Evolutionary conservation across 441 rosid genomes (phyloP), one percentile per base, ranked within the genome.

Genomic region (California macrophylla): DNA sequence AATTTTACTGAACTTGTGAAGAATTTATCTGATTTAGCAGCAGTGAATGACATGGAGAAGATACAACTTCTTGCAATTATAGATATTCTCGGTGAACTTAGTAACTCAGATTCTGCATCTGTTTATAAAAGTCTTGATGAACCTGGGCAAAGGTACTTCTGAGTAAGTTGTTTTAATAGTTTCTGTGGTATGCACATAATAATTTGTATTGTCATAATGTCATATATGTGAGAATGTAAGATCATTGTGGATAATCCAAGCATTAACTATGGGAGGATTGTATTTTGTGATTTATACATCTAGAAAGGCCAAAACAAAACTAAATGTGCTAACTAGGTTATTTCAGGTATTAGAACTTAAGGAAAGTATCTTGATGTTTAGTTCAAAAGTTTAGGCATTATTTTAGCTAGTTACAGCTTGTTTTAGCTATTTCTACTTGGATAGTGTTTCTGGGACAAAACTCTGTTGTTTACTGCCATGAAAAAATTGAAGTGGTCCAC

Each of bases 81-180:
- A 62, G 93, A 89, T 82, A 87, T 93, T 78, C 89, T 93, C 65
- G 60, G 71, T 40, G 98, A 93, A 83, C 74, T 93, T 70, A 83
- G 82, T 76, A 76, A 85, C 72, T 82, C 82, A 72, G 85, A 82
- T 7, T 85, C 92, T 71, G 79, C 83, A 76, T 88, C 95, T 71
- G 87, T 80, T 74, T 91, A 91, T 74, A 82, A 82, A 79, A 87
- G 86, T 84, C 95, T 93, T 71, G 98, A 93, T 80, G 96, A 83
- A 73, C 82, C 90, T 70, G 98, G 97, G 72, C 84, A 79, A 84
- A 88, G 98, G 98, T 93, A 84, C 72, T 54, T 71, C 52, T 68
- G 26, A 5, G 58, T 68, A 70, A 47, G 71, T 72, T 67, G 63
- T 23, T 28, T 67, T 32, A 4, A 6, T 65, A 54, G 29, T 66